phyloP scores from a whole-genome alignment of 1,139 yeast genomes.

The Groenewaldozyma auringiensis region DNA sequence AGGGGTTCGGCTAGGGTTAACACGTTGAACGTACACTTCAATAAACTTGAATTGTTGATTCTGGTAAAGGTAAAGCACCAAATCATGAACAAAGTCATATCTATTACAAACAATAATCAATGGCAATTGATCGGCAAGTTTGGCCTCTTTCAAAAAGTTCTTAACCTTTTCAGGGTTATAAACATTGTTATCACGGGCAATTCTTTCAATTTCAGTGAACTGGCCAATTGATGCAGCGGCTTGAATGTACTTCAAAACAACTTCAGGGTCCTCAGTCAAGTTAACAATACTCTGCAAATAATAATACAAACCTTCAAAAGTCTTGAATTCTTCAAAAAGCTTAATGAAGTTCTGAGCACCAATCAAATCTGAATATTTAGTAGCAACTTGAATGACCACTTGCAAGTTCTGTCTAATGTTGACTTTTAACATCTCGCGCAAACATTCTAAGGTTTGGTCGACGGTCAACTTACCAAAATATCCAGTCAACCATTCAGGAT shows the following conservation, averaged over 20 bases:
- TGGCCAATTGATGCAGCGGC: conserved; percentile 90
- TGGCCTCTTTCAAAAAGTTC: conserved; percentile 90
- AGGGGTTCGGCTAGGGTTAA: conserved; percentile 90
- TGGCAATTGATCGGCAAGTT: conserved; percentile 92
- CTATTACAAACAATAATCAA: conserved; percentile 95
- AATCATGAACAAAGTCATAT: conserved; percentile 84
- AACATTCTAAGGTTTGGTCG: conserved; percentile 84
- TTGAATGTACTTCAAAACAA: conserved; percentile 91
- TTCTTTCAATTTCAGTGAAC: conserved; percentile 87
- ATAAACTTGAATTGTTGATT: conserved; percentile 92
- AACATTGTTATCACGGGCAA: conserved; percentile 87
- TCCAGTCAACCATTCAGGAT: conserved; percentile 87
- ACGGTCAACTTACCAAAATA: conserved; percentile 93
- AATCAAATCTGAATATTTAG: conserved; percentile 88
- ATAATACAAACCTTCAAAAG: conserved; percentile 88
- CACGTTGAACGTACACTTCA: conserved; percentile 96
- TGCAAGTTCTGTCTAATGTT: conserved; percentile 86
- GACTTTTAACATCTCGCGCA: conserved; percentile 74
- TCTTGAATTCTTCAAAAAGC: conserved; percentile 86
- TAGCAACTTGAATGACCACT: conserved; percentile 92
- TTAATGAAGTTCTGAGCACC: conserved; percentile 82
- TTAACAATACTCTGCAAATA: conserved; percentile 90
- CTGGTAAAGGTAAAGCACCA: conserved; percentile 87
- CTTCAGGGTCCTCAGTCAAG: conserved; percentile 88
- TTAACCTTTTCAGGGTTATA: conserved; percentile 97